These are phyloP conservation scores for Phytopythium aichiense DNA, from an alignment of 352 stramenopile genomes.

Conservation along the genomic window DNA sequence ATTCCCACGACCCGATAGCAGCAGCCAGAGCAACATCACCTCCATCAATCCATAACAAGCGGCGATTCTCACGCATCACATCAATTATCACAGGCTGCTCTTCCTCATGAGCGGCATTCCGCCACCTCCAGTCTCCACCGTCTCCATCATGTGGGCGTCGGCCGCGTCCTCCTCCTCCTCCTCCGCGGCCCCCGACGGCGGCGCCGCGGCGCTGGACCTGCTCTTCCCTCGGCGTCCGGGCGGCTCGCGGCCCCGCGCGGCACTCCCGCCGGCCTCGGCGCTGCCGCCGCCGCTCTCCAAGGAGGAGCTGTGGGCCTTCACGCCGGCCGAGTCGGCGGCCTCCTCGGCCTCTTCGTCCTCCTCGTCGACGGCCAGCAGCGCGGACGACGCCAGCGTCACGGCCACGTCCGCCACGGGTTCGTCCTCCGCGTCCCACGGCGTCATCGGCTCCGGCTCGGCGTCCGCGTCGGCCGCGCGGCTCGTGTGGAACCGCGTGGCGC, in stretches of 20 bases:
- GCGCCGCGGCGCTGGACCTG: slow-evolving; percentile 4
- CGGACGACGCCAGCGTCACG: not conserved
- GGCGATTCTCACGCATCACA: no score
- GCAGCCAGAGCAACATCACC: no score
- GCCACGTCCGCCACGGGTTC: no score
- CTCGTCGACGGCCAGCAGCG: not conserved
- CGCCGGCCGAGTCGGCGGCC: not conserved
- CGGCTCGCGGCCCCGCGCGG: not conserved
- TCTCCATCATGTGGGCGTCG: not conserved
- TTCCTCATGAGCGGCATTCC: no score
- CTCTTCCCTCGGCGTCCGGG: slow-evolving; percentile 4
- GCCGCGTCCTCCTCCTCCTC: not conserved
- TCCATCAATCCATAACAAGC: no score
- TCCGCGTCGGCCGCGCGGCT: slow-evolving; percentile 15
- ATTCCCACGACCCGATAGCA: no score
- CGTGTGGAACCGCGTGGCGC: slow-evolving; percentile 52
- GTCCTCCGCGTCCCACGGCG: slow-evolving; percentile 15
- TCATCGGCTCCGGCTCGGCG: slow-evolving; percentile 24
- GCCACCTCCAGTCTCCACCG: no score
- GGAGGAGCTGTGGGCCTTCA: slow-evolving; percentile 8
- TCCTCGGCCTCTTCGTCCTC: not conserved
- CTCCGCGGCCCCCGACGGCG: not conserved
- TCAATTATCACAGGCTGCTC: no score
- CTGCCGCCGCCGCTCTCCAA: slow-evolving; percentile 1
- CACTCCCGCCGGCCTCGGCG: not conserved